Base-by-base conservation (phyloP, 78 protist species). In the Emiliania huxleyi region DNA sequence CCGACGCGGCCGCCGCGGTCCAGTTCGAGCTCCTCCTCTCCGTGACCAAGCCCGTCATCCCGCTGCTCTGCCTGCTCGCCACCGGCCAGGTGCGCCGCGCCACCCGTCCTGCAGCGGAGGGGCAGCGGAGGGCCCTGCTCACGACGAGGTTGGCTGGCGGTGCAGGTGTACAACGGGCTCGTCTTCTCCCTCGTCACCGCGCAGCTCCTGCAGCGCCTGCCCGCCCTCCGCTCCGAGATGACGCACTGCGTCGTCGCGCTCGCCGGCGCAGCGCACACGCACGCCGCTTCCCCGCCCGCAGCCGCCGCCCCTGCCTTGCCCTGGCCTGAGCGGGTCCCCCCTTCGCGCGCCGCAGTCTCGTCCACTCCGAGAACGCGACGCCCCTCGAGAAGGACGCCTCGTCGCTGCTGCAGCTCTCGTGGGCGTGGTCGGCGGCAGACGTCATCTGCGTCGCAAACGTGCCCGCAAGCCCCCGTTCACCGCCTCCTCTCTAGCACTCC, bases 151-250 rank as follows among this genome's bases (percentile, higher is more conserved):
- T n/a, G n/a, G n/a, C n/a, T n/a, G n/a, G n/a, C n/a, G n/a, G n/a
- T n/a, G 62, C 62, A 52, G 87, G 89, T 26, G 40, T 81, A 18
- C 89, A 81, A 81, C 89, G 89, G 89, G 33, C 89, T 81, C 56
- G 0, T 25, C 23, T 81, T n/a, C 35, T 44, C 52, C 35, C 0
- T 81, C 35, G 0, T 81, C 56, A 81, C 89, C 26, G 38, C 55
- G n/a, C 38, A 43, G 55, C 18, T 81, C 56, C 87, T 77, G 87
- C 44, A 40, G 2, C 23, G 33, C 23, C 19, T 77, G 33, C 87
- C 87, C 11, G 0, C 45, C 15, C 2, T 77, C 22, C 43, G 87
- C 49, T 38, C 49, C 12, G 87, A 77, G 46, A 3, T 2, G 42
- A 37, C 2, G 21, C 89, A 81, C 42, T 15, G 26, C 29, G 19